phyloP scores from a whole-genome alignment of 2,329 filamentous ascomycete species.

The Alternaria postmessia region DNA sequence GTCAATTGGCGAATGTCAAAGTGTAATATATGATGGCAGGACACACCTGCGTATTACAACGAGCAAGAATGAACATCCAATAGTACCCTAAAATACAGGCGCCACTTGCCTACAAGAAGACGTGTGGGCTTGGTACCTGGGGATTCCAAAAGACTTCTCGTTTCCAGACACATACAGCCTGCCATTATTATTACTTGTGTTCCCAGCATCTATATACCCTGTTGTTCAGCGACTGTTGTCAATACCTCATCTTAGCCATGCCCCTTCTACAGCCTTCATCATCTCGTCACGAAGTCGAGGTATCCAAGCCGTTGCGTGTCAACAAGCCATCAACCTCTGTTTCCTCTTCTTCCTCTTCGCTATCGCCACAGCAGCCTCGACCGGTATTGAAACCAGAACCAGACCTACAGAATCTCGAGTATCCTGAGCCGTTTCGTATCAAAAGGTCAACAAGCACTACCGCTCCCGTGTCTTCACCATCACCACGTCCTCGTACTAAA shows the following conservation, averaged over 20 bases:
- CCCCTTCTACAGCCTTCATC: background rate
- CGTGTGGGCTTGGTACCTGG: background rate
- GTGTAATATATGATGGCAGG: background rate
- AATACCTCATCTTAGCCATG: background rate
- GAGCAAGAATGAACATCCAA: background rate
- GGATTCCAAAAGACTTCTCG: background rate
- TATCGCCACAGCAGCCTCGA: background rate
- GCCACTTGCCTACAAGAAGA: background rate
- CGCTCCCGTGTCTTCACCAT: background rate
- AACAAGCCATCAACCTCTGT: background rate
- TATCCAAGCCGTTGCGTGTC: background rate
- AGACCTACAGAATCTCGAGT: background rate
- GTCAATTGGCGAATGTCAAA: background rate
- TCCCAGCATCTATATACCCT: background rate
- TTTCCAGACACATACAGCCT: background rate
- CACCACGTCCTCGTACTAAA: background rate
- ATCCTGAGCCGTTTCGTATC: background rate
- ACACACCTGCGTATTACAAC: background rate
- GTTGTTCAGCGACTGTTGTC: background rate
- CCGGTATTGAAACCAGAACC: background rate
- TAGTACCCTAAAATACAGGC: background rate
- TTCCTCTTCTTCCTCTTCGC: background rate
- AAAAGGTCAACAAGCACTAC: background rate
- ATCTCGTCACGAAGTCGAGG: background rate
- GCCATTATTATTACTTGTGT: background rate